Evolutionary conservation across 306 rosid species (phyloP).

Genomic region (Senna tora): DNA sequence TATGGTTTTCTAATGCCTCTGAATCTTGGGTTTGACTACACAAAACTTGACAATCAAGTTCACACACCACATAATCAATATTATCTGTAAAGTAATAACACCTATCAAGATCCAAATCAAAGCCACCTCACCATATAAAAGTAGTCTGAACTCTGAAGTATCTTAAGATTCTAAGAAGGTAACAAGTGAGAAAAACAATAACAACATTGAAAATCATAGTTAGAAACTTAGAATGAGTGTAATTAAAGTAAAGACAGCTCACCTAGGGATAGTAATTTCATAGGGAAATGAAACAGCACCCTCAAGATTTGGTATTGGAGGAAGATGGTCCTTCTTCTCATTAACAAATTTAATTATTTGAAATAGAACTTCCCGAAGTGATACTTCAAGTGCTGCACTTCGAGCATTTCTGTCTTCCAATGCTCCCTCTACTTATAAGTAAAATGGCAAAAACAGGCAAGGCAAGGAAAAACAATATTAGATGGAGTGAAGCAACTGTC

Average conservation of each 20-base stretch:
- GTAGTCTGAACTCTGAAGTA: slow-evolving; percentile 1
- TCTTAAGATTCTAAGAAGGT: not conserved
- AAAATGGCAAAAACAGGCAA: slow-evolving; percentile 2
- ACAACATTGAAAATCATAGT: not conserved
- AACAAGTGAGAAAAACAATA: slow-evolving; percentile 1
- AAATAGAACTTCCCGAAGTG: slow-evolving; percentile 85
- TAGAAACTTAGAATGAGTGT: slow-evolving; percentile 19
- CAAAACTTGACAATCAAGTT: not conserved
- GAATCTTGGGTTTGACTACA: not conserved
- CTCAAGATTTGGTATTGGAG: slow-evolving; percentile 82
- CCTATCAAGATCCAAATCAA: not conserved
- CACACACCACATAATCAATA: slow-evolving; percentile 14
- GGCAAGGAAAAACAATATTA: not conserved
- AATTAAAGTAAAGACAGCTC: slow-evolving; percentile 31
- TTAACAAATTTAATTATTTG: slow-evolving; percentile 93
- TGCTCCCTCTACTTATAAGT: slow-evolving; percentile 55
- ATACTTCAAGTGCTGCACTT: slow-evolving; percentile 80
- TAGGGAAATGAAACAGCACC: slow-evolving; percentile 76
- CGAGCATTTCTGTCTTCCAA: slow-evolving; percentile 77
- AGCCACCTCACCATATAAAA: slow-evolving; percentile 4
- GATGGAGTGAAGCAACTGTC: slow-evolving; percentile 8
- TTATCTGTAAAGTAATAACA: slow-evolving; percentile 25
- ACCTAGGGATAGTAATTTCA: slow-evolving; percentile 93
- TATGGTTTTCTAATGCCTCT: not conserved
- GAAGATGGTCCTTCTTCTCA: slow-evolving; percentile 97